Evolutionary conservation across 2,329 filamentous ascomycete species (phyloP), one percentile per base, ranked within the genome.

Genomic region (Cytospora leucostoma): DNA sequence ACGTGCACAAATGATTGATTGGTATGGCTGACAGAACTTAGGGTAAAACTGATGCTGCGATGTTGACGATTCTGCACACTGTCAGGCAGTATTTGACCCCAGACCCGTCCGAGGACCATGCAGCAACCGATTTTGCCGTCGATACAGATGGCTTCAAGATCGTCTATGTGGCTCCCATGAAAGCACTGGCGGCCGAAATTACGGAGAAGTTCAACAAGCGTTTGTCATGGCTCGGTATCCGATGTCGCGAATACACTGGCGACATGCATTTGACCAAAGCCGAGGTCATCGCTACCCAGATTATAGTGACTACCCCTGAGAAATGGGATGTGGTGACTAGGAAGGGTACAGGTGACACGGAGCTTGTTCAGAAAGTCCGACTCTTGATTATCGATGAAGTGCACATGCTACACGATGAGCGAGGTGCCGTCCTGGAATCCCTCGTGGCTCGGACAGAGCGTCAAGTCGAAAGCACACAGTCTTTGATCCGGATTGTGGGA

Each of bases 291-390:
- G 89, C 93, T 67, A 99, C 95, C 0, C 95, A 99, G 73, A 95
- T 99, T 69, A 97, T 99, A 65, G 95, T 99, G 56, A 99, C 96
- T 0, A 99, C 95, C 0, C 95, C 95, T 40, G 95, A 99, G 77
- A 99, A 99, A 77, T 99, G 96, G 96, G 95, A 99, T 74, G 95
- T 99, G 0, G 92, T 99, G 6, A 99, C 95, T 3, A 85, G 95
- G 66, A 99, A 98, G 77, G 96, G 94, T 62, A 98, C 93, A 1
- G 95, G 96, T 17, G 95, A 99, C 73, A 98, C 95, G 0, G 95
- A 98, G 73, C 84, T 99, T 3, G 96, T 99, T 15, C 95, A 99
- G 71, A 99, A 99, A 74, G 95, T 99, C 32, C 88, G 94, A 12
- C 82, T 99, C 2, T 84, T 99, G 65, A 98, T 99, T 71, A 98